Conservation (phyloP, 73 alveolate species). For the Tetrahymena borealis region DNA sequence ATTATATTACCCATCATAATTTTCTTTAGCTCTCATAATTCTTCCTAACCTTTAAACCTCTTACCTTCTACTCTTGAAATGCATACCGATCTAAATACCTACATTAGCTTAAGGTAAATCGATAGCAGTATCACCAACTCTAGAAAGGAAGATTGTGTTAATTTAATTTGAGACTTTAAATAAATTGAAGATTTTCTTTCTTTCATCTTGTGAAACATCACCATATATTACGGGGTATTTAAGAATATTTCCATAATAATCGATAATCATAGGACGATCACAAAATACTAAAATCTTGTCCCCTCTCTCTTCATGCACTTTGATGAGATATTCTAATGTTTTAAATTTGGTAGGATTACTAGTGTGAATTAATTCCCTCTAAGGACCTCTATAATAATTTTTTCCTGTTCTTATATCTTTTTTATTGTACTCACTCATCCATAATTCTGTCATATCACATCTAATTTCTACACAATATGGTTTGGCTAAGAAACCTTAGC, state of each 20-base stretch:
- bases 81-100: constrained; percentile 51
- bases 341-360: constrained; percentile 65
- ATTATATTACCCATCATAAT: background rate
- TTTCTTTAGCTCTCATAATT: background rate
- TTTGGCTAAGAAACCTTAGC: constrained; percentile 69
- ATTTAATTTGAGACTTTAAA: constrained; percentile 50
- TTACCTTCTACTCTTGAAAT: background rate
- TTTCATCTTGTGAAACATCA: constrained; percentile 38
- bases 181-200: constrained; percentile 45
- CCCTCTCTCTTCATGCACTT: constrained; percentile 55
- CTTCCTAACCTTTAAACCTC: background rate
- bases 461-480: constrained; percentile 62
- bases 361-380: constrained; percentile 48
- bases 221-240: constrained; percentile 53
- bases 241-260: constrained; percentile 37
- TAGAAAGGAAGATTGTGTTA: constrained; percentile 60
- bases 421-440: constrained; percentile 45
- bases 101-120: constrained; percentile 76
- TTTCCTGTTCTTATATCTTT: background rate
- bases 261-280: constrained; percentile 54
- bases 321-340: constrained; percentile 45
- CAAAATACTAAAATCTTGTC: constrained; percentile 66
- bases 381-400: constrained; percentile 14
- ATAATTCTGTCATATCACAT: constrained; percentile 63
- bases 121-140: constrained; percentile 77